Evolutionary conservation across 306 rosid species (phyloP).

Genomic region (Hylodesmum podocarpum): DNA sequence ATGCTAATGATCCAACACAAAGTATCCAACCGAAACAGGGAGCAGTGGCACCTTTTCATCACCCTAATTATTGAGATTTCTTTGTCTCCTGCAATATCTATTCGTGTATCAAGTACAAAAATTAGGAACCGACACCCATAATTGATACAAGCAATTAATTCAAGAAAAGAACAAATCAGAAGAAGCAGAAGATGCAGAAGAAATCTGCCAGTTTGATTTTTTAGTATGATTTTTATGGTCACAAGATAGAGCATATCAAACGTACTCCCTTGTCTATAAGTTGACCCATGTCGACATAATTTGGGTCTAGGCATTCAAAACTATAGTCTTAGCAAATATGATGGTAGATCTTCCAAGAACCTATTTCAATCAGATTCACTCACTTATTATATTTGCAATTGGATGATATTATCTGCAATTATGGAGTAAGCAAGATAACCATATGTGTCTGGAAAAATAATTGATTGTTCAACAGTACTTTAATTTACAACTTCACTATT

Average conservation of each 20-base stretch:
- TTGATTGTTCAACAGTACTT: not conserved
- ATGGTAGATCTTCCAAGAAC: not conserved
- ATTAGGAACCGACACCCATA: constrained; percentile 43
- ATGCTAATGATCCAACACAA: not conserved
- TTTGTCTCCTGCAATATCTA: constrained; percentile 25
- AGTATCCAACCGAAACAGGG: constrained; percentile 5
- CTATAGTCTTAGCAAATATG: not conserved
- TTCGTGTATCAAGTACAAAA: constrained; percentile 29
- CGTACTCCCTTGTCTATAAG: not conserved
- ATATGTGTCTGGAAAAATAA: not conserved
- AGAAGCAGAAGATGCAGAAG: not conserved
- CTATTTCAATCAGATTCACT: not conserved
- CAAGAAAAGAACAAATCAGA: not conserved
- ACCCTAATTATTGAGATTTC: constrained; percentile 31
- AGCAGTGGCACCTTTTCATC: not conserved
- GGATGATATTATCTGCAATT: not conserved
- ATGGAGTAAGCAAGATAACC: not conserved
- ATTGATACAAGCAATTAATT: not conserved
- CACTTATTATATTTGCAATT: not conserved
- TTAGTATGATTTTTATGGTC: not conserved
- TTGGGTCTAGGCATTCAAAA: not conserved
- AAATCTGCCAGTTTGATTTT: constrained; percentile 16
- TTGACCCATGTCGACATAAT: constrained; percentile 9
- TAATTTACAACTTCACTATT: not conserved
- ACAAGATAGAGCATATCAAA: not conserved